Evolutionary conservation across 169 alveolate species (phyloP).

Genomic region (Cryptosporidium felis): DNA sequence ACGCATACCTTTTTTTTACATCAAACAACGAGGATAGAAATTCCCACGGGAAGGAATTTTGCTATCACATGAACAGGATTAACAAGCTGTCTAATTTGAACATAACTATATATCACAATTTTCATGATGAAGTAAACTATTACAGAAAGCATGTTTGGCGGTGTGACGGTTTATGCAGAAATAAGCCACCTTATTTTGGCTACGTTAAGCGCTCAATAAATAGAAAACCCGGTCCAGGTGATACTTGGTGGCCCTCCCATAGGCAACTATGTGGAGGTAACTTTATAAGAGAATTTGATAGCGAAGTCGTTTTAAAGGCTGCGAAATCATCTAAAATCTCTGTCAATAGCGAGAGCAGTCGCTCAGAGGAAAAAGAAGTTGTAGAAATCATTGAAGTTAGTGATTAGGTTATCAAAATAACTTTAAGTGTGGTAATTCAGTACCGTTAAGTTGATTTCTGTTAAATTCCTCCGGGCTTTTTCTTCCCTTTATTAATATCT

Average conservation of each 20-base stretch:
- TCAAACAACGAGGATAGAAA: conserved; percentile 77
- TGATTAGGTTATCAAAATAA: conserved; percentile 19
- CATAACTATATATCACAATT: conserved; percentile 89
- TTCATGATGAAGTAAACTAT: conserved; percentile 90
- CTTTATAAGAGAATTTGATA: not conserved
- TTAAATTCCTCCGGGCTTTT: too few species aligned
- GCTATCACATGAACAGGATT: conserved; percentile 86
- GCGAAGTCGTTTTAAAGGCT: too few species aligned
- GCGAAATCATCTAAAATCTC: too few species aligned
- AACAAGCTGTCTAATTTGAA: conserved; percentile 89
- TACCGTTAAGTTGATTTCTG: too few species aligned
- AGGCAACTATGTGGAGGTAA: conserved; percentile 46
- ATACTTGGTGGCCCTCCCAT: conserved; percentile 49
- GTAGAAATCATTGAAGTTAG: conserved; percentile 41
- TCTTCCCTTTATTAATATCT: too few species aligned
- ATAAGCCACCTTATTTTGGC: conserved; percentile 91
- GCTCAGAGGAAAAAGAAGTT: not conserved
- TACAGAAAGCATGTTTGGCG: conserved; percentile 92
- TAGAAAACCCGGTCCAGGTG: conserved; percentile 22
- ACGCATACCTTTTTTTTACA: conserved; percentile 91
- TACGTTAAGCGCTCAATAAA: conserved; percentile 88
- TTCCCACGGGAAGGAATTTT: conserved; percentile 92
- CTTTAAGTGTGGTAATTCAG: too few species aligned
- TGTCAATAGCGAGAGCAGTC: too few species aligned
- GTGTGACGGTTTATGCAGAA: conserved; percentile 92